Evolutionary conservation across 106 monocot species (phyloP), one percentile per base, ranked within the genome.

Genomic region (Allium sativum): DNA sequence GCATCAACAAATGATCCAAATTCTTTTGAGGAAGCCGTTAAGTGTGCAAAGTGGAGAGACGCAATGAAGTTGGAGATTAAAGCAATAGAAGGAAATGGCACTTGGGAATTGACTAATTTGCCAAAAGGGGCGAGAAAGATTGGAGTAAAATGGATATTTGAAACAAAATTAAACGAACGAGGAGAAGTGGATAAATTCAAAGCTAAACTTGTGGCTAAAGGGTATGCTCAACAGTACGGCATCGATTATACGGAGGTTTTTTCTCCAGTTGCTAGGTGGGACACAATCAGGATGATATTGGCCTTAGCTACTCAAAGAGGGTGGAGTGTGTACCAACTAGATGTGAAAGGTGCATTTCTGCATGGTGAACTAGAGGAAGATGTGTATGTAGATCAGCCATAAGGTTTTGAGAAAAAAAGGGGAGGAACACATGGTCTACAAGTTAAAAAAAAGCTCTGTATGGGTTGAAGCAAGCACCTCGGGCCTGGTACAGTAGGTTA

Each of bases 221-320:
- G 55, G 15, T 44, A 44, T 17, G 12, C 10, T 10, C 44, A 61
- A 61, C 8, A 10, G 42, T 14, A 42, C 3, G 43, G 42, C 9
- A 12, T 43, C 14, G 61, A 61, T 6, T 61, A 43, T 44, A 40
- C 18, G 42, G 61, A 61, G 22, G 61, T 61, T 21, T 48, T 48
- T 48, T 1, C 48, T 48, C 5, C 55, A n/a, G 48, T 48, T 12
- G 48, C 48, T 12, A 10, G 55, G 9, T 18, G 14, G 14, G 55
- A 55, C 14, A 55, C 55, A 9, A 18, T 55, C 9, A 16, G n/a
- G 10, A 15, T 55, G 18, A 18, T 55, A 4, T 55, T 55, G 16
- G 55, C 14, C 20, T 15, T 55, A 20, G n/a, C 17, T 17, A 9
- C 55, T 18, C 55, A 55, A 55, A 31, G 41, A 10, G 10, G 18